phyloP scores from a whole-genome alignment of 106 monocot species.

The Allium sativum region DNA sequence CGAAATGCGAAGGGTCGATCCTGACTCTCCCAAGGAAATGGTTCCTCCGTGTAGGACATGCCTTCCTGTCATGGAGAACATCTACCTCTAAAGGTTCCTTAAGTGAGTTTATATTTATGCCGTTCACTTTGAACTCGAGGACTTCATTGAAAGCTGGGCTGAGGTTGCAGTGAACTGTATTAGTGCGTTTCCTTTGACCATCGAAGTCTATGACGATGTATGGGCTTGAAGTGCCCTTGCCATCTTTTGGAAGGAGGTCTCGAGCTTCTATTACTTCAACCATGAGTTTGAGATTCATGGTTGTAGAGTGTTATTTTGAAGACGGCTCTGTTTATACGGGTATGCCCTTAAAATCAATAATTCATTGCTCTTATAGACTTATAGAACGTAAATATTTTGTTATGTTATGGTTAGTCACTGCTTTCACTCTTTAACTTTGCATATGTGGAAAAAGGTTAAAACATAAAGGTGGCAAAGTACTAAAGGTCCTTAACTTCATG shows the following conservation, averaged over 20 bases:
- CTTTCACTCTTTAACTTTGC: background rate
- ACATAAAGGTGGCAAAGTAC: background rate
- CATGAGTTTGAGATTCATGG: conserved; percentile 47
- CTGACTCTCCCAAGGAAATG: conserved; percentile 64
- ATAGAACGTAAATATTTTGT: background rate
- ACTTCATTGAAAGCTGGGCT: conserved; percentile 71
- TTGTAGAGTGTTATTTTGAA: conserved; percentile 4
- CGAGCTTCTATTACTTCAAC: conserved; percentile 83
- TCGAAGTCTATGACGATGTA: conserved; percentile 79
- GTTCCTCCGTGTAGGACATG: conserved; percentile 41
- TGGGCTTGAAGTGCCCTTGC: conserved; percentile 67
- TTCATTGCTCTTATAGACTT: no score
- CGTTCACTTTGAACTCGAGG: conserved; percentile 41
- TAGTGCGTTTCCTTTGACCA: conserved; percentile 63
- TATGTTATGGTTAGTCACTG: background rate
- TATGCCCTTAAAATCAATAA: background rate
- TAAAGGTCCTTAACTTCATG: conserved; percentile 10
- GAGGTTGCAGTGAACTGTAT: conserved; percentile 44
- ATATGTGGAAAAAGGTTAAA: background rate
- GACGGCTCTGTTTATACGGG: background rate
- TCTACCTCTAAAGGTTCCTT: conserved; percentile 58
- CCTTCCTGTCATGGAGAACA: conserved; percentile 49
- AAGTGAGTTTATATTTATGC: background rate
- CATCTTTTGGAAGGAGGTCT: conserved; percentile 79
- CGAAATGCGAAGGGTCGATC: conserved; percentile 54